Evolutionary conservation across 2,329 filamentous ascomycete genomes (phyloP).

Genomic region (Cadophora sp.): DNA sequence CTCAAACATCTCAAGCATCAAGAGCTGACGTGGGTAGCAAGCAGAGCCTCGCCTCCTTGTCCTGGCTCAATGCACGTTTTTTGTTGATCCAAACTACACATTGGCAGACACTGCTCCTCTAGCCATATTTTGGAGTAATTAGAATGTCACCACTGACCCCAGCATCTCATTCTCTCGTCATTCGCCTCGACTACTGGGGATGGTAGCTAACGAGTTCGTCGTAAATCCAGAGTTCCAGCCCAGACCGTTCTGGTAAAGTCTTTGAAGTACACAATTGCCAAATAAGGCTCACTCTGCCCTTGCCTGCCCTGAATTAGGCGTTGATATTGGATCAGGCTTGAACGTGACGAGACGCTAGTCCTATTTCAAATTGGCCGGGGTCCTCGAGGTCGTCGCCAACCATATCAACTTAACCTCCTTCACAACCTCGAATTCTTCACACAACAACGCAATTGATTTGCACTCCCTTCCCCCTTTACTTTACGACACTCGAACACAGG

Average conservation of each 20-base stretch:
- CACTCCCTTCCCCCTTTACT: too few species aligned
- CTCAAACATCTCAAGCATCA: too few species aligned
- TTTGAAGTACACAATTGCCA: neutral
- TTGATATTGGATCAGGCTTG: neutral
- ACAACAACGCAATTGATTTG: constrained; percentile 1
- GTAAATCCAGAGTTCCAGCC: too few species aligned
- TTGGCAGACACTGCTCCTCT: too few species aligned
- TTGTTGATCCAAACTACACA: too few species aligned
- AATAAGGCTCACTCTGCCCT: neutral
- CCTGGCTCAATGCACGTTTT: too few species aligned
- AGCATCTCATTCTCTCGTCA: neutral
- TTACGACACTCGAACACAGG: neutral
- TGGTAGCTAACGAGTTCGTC: neutral
- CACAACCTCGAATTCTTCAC: neutral
- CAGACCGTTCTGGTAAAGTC: neutral
- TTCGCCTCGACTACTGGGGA: neutral
- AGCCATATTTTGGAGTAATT: too few species aligned
- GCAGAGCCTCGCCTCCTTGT: too few species aligned
- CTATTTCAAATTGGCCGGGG: neutral
- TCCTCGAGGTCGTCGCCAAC: neutral
- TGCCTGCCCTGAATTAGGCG: too few species aligned
- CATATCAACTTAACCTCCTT: neutral
- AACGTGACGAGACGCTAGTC: neutral
- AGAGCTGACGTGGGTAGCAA: too few species aligned
- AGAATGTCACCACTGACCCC: too few species aligned